Base-by-base conservation (phyloP, 2,329 filamentous ascomycete genomes). In the Fusarium setosum region DNA sequence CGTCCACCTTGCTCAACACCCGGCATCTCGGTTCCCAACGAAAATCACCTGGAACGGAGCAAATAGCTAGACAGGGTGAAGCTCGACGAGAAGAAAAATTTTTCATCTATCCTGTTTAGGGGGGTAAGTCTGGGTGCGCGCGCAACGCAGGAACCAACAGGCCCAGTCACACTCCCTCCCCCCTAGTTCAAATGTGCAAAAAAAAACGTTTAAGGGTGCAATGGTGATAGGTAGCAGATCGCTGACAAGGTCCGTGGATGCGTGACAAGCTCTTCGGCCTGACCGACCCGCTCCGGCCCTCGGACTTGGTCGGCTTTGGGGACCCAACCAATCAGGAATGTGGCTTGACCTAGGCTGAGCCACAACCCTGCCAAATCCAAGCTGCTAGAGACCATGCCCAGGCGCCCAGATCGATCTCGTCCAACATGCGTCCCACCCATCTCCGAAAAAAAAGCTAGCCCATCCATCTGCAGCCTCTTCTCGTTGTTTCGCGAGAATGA, bases 261-360 rank as follows among this genome's bases (percentile, higher is more conserved):
- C 34, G 52, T 62, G 57, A 60, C 57, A 64, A 32, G 54, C 42
- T 37, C 50, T 54, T 71, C 68, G 69, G 69, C 48, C 61, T 64
- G 65, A 48, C 69, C 69, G 69, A 71, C 55, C 63, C 49, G 65
- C 68, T 65, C 54, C 55, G 56, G 57, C 42, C 42, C 23, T 66
- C 63, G 60, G 68, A 67, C 51, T 53, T 44, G 54, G 32, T 62
- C 65, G 65, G 63, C 52, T 12, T 34, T 18, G 13, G 35, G 20
- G 5, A 18, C 21, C 24, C 57, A 56, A 10, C 69, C 69, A 71
- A 71, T 71, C 52, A 66, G 11, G 18, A 3, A 4, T 61, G 64
- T 60, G 56, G 62, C 57, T 61, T 42, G 41, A 56, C 11, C 10
- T 10, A 15, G 21, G 45, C 66, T 70, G 38, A 71, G 64, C 69